Conservation (phyloP, 805 yeast genomes). For the Tetrapisispora fleetii region DNA sequence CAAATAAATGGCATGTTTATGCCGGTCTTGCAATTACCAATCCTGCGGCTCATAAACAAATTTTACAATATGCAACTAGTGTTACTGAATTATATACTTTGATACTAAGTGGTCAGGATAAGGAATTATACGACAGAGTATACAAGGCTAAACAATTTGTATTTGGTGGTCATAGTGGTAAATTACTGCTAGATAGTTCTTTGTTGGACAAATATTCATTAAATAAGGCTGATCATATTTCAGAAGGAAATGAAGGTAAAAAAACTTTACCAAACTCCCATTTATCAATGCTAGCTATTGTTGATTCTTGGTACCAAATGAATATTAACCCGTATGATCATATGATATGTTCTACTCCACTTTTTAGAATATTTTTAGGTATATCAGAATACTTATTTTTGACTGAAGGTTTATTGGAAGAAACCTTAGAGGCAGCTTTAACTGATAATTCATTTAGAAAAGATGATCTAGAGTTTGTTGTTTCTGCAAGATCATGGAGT, state of each 20-base stretch:
- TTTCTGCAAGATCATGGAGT: conserved; percentile 86
- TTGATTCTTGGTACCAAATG: conserved; percentile 82
- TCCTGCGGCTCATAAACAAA: conserved; percentile 87
- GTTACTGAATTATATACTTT: conserved; percentile 74
- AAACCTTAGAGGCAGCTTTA: conserved; percentile 64
- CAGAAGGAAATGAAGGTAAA: conserved; percentile 2
- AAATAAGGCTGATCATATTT: conserved; percentile 40
- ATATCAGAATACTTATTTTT: conserved; percentile 88
- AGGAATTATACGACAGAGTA: conserved; percentile 50
- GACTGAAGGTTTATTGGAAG: conserved; percentile 72
- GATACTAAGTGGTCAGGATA: conserved; percentile 60
- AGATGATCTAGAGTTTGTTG: conserved; percentile 86
- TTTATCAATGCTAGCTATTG: conserved; percentile 78
- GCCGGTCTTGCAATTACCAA: conserved; percentile 96
- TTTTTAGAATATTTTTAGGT: conserved; percentile 85
- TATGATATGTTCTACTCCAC: conserved; percentile 91
- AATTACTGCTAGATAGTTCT: conserved; percentile 65
- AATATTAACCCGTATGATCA: conserved; percentile 92
- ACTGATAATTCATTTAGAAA: conserved; percentile 59
- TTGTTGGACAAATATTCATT: conserved; percentile 72
- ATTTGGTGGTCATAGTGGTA: conserved; percentile 53
- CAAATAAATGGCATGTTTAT: conserved; percentile 96
- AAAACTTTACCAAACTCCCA: conserved; percentile 65
- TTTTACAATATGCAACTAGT: conserved; percentile 79
- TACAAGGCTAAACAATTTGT: conserved; percentile 61